These are phyloP conservation scores for Cyphellophora attinorum DNA, from an alignment of 2,329 filamentous ascomycete genomes.

Conservation along the genomic window DNA sequence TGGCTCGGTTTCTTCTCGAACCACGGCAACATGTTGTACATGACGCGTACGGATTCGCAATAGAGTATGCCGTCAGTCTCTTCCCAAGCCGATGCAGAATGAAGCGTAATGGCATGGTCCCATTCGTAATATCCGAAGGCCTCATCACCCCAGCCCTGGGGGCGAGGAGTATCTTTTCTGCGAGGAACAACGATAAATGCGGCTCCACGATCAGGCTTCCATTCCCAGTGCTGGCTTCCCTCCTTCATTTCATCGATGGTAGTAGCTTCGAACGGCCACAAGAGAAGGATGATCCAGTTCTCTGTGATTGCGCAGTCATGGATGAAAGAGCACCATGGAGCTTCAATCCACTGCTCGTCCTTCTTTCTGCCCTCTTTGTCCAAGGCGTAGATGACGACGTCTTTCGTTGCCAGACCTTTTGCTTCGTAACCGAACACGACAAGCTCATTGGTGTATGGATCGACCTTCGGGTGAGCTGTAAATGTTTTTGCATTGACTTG, in stretches of 20 bases:
- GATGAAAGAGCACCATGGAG: constrained; percentile 27
- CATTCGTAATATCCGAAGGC: constrained; percentile 5
- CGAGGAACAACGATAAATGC: constrained; percentile 6
- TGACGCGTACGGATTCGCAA: constrained; percentile 4
- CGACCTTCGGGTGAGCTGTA: constrained; percentile 36
- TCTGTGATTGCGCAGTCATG: constrained; percentile 7
- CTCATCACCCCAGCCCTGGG: constrained; percentile 3
- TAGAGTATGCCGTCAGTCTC: constrained; percentile 4
- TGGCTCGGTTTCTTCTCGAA: constrained; percentile 4
- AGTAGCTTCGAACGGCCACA: constrained; percentile 11
- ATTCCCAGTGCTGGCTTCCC: constrained; percentile 7
- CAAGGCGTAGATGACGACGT: constrained; percentile 31
- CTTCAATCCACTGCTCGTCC: constrained; percentile 31
- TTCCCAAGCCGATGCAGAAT: constrained; percentile 8
- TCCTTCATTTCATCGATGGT: constrained; percentile 5
- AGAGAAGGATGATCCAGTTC: constrained; percentile 4
- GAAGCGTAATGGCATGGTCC: constrained; percentile 8
- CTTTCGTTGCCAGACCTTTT: constrained; percentile 17
- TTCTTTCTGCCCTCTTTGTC: constrained; percentile 27
- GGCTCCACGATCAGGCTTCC: constrained; percentile 4
- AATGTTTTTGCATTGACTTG: constrained; percentile 31
- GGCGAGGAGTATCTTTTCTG: not conserved
- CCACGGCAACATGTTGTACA: constrained; percentile 7
- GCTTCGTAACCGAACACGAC: constrained; percentile 34
- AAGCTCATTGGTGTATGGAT: constrained; percentile 32